Percentiles rank a stretch among this genome's conserved stretches.
Conservation (phyloP, 805 yeast genomes). For the Yamadazyma ubonensis region DNA sequence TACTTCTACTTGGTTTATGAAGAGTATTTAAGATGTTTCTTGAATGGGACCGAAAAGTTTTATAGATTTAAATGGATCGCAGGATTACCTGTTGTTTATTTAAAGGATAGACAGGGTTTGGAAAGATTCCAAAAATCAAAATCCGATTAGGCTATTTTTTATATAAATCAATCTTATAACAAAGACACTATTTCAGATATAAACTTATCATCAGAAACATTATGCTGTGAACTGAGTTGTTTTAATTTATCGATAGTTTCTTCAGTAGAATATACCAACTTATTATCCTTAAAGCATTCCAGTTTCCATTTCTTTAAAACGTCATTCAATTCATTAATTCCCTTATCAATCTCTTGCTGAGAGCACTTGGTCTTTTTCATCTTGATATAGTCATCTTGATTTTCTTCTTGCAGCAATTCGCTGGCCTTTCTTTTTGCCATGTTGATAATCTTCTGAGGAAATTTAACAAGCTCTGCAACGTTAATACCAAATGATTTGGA, state of each 20-base stretch:
- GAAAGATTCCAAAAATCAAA: slow-evolving; percentile 15
- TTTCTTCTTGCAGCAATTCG: slow-evolving; percentile 67
- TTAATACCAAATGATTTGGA: slow-evolving; percentile 97
- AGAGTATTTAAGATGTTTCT: slow-evolving; percentile 69
- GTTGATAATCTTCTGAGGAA: slow-evolving; percentile 82
- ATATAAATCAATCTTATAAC: slow-evolving; percentile 18
- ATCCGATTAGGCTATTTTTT: slow-evolving; percentile 1
- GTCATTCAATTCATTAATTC: slow-evolving; percentile 48
- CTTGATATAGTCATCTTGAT: slow-evolving; percentile 41
- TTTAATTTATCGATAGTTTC: slow-evolving; percentile 39
- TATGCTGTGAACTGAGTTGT: slow-evolving; percentile 20
- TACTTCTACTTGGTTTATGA: slow-evolving; percentile 79
- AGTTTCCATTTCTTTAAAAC: slow-evolving; percentile 56
- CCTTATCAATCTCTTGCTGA: slow-evolving; percentile 51
- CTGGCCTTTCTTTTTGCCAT: slow-evolving; percentile 96
- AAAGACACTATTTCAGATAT: slow-evolving; percentile 45
- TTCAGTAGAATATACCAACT: slow-evolving; percentile 28
- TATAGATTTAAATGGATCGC: slow-evolving; percentile 60
- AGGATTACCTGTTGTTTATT: slow-evolving; percentile 53
- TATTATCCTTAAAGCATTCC: slow-evolving; percentile 34
- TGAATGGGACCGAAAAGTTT: slow-evolving; percentile 53
- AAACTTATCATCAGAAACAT: slow-evolving; percentile 40
- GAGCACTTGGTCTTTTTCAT: slow-evolving; percentile 52
- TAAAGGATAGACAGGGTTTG: slow-evolving; percentile 26
- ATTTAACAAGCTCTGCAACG: slow-evolving; percentile 93